Evolutionary conservation across 305 asterid genomes (phyloP), one percentile per base, ranked within the genome.

Genomic region (Ilex paraguariensis): DNA sequence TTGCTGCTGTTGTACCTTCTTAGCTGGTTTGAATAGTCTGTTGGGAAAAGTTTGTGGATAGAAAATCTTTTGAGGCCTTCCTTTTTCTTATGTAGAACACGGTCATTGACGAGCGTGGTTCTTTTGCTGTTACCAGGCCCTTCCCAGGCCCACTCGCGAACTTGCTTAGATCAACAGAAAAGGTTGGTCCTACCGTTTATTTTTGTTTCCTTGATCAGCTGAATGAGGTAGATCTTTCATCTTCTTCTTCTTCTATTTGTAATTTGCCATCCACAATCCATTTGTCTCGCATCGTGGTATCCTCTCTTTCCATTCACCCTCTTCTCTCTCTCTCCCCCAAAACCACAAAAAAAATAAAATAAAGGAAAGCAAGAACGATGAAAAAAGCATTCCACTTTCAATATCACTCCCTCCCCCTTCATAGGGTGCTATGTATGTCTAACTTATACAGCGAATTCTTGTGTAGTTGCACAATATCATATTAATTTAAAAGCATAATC

Each of bases 71-170:
- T 66, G 58, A 49, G 30, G 17, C 21, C 13, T 33, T 30, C 46
- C 48, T 45, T 60, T 60, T 69, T 69, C 45, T 71, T 63, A 59
- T 70, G 67, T 84, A 91, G 95, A 92, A 92, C 73, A 75, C 92
- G 28, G 60, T 84, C 53, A 84, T 92, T 55, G 97, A 92, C 65
- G 96, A 89, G 52, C 93, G 98, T 28, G 84, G 84, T 59, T 92
- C 98, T 14, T 87, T 89, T 78, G 84, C 95, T 62, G 97, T 92
- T 60, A 74, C 80, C 73, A 84, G 86, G 69, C 95, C 97, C 50
- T 80, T 79, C 56, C 95, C 90, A 31, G 87, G 95, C 45, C 84
- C 78, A 56, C 97, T 87, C 68, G 78, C 73, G 17, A 75, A 70
- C 49, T 62, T 87, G 67, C 79, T 92, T 55, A 84, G 68, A 76